Evolutionary conservation across 2,329 filamentous ascomycete genomes (phyloP), one percentile per base, ranked within the genome.

Genomic region (Pyrenophora tritici-repentis): DNA sequence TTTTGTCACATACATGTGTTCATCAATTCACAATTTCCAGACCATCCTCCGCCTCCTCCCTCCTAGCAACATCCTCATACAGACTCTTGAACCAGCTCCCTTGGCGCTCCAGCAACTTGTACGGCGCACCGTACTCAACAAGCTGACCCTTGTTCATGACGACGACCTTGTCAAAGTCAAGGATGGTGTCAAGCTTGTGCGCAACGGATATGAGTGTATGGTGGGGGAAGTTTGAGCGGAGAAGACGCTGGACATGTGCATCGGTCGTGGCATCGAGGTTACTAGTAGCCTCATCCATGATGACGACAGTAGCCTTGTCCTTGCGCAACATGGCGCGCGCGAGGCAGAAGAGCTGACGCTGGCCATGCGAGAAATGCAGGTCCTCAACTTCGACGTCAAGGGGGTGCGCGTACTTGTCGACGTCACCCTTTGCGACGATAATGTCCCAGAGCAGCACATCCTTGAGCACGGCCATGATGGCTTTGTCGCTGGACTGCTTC

Each of bases 311-410:
- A 0, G 65, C 56, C 24, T 58, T 63, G 32, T 66, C 61, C n/a
- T 42, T 53, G 17, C 63, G 54, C 6, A 88, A 67, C 14, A 87
- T 75, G 0, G 83, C 85, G 0, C 85, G 72, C 0, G 82, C 85
- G 1, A 89, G 76, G 55, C 80, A 84, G 58, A 89, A 86, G 0
- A 88, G 75, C 61, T 88, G 86, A 37, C 79, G 79, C 66, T 88
- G 85, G 0, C 86, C 86, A 17, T 68, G 62, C 12, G 61, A 65
- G 38, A 72, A 66, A 38, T 71, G 65, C 9, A 69, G 50, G 42
- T 70, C 66, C 6, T 70, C 65, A 12, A 72, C 65, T 10, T 61
- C 44, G 7, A 68, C 65, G 39, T 71, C 66, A 12, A 72, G 56
- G 8, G 68, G 68, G 50, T 71, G 68, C 16, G 55, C 58, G 32